Percentiles rank a stretch among this genome's conserved stretches.
phyloP scores from a whole-genome alignment of 2,329 filamentous ascomycete genomes.

The Aureobasidium leucospermi region DNA sequence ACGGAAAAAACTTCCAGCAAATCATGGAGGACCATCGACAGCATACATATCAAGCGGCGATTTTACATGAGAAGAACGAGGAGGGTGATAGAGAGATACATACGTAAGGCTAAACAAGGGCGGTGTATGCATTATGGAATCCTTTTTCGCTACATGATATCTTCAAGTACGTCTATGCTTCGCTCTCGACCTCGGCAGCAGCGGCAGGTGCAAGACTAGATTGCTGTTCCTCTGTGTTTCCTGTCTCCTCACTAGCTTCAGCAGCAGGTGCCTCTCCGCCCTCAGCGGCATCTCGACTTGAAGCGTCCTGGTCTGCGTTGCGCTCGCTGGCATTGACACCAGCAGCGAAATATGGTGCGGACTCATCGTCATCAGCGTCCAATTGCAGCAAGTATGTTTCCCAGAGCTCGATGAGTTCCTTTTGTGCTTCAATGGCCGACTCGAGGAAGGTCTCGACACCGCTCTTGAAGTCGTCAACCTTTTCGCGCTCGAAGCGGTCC shows the following conservation, averaged over 20 bases:
- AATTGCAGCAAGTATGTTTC: constrained; percentile 96
- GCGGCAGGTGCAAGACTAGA: neutral
- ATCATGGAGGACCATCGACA: too few relatives aligned
- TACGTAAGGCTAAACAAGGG: neutral
- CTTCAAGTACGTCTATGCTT: neutral
- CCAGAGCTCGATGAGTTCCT: constrained; percentile 92
- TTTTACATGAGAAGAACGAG: too few relatives aligned
- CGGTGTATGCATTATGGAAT: neutral
- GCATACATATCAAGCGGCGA: too few relatives aligned
- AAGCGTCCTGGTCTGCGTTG: constrained; percentile 30
- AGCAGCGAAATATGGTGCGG: constrained; percentile 33
- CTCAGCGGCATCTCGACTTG: neutral
- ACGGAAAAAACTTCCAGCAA: too few relatives aligned
- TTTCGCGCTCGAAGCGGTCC: constrained; percentile 90
- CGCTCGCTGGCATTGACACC: constrained; percentile 21
- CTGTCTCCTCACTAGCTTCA: neutral
- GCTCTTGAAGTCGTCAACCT: constrained; percentile 98
- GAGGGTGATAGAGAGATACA: neutral
- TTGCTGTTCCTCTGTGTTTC: neutral
- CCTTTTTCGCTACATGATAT: neutral
- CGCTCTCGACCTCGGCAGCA: neutral
- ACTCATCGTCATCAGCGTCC: constrained; percentile 75
- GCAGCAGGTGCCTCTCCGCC: constrained; percentile 3
- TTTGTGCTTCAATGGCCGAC: constrained; percentile 94
- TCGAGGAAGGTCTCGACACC: constrained; percentile 97